Evolutionary conservation across 805 yeast species (phyloP).

Genomic region (Yamadazyma endophytica): DNA sequence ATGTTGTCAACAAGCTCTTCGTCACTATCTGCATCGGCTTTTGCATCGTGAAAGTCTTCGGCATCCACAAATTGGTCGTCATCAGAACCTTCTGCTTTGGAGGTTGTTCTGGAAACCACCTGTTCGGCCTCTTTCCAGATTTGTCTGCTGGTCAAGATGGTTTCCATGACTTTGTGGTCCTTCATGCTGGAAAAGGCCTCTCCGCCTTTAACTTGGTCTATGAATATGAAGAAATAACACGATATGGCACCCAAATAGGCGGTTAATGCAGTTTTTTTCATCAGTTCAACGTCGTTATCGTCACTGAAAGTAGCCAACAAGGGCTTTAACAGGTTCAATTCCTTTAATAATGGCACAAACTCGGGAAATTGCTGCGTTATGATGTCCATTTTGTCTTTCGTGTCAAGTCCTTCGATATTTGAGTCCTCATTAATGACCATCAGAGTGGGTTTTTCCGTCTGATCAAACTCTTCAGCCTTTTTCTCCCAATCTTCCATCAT

Average conservation of each 20-base stretch:
- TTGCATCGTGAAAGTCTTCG: conserved; percentile 6
- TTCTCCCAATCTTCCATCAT: conserved; percentile 76
- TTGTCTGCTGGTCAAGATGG: conserved; percentile 75
- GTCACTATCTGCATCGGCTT: conserved; percentile 15
- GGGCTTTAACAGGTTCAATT: conserved; percentile 32
- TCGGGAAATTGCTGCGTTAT: conserved; percentile 75
- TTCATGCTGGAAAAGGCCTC: conserved; percentile 61
- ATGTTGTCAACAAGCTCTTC: conserved; percentile 12
- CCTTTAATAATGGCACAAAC: conserved; percentile 70
- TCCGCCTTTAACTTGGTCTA: conserved; percentile 49
- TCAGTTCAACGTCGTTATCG: conserved; percentile 30
- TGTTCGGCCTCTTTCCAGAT: conserved; percentile 81
- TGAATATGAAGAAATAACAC: conserved; percentile 73
- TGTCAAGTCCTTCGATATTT: conserved; percentile 35
- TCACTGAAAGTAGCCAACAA: conserved; percentile 15
- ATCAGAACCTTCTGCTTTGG: conserved; percentile 2
- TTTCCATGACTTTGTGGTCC: conserved; percentile 87
- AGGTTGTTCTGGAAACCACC: too few species aligned
- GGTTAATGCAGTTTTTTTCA: conserved; percentile 67
- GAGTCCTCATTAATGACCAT: conserved; percentile 36
- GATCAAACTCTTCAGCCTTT: conserved; percentile 45
- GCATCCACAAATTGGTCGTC: conserved; percentile 5
- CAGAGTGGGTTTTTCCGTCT: conserved; percentile 10
- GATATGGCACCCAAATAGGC: conserved; percentile 76
- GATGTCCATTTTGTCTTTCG: conserved; percentile 48